Conservation (phyloP, 148 eudicot species). For the Vaccinium corymbosum region DNA sequence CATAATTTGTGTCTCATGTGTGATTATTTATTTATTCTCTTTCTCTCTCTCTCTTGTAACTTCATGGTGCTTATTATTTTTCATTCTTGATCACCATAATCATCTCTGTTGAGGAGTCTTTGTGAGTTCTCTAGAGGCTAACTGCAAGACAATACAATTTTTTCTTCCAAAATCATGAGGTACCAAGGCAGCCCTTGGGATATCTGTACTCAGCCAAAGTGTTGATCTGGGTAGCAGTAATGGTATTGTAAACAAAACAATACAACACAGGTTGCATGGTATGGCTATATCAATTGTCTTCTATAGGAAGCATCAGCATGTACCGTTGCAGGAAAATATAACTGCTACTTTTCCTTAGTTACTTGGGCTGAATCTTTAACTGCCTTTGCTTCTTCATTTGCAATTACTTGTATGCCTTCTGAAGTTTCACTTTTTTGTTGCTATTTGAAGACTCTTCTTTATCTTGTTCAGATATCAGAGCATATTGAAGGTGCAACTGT, state of each 20-base stretch:
- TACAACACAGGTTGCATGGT: not conserved
- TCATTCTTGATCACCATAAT: not conserved
- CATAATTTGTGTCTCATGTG: not conserved
- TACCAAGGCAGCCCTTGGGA: not conserved
- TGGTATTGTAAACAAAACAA: not conserved
- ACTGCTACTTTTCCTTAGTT: not conserved
- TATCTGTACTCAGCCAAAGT: not conserved
- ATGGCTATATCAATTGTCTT: not conserved
- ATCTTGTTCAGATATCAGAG: conserved; percentile 59
- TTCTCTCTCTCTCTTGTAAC: not conserved
- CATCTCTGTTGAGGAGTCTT: not conserved
- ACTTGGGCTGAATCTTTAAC: not conserved
- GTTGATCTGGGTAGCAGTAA: not conserved
- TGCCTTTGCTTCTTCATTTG: not conserved
- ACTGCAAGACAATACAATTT: not conserved
- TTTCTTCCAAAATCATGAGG: not conserved
- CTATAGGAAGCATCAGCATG: not conserved
- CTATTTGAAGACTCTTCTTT: not conserved
- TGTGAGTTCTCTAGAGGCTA: not conserved
- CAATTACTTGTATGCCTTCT: not conserved
- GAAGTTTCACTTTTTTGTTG: not conserved
- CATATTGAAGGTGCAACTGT: conserved; percentile 65
- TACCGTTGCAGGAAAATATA: not conserved
- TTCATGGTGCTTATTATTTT: not conserved
- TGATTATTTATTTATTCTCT: not conserved